Base-by-base conservation (phyloP, 257 asterid genomes). In the Solanum ossicruentum region DNA sequence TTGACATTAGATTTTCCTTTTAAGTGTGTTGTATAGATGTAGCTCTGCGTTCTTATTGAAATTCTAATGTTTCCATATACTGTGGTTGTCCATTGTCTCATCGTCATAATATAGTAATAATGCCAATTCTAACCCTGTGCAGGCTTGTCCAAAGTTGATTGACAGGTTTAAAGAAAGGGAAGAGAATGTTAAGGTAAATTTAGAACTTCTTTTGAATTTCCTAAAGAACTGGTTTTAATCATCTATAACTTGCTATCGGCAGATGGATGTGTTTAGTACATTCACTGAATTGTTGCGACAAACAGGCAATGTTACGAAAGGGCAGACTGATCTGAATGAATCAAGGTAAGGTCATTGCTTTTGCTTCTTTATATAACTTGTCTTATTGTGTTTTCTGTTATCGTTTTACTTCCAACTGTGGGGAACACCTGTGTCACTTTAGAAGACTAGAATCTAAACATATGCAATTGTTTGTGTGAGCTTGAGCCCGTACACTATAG, bases 111-210 rank as follows among this genome's bases (percentile, higher is more conserved):
- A 77, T 58, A 12, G 16, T 58, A 23, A 12, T 82, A 51, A 41
- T 60, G 16, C 73, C 12, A 43, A 61, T 54, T 57, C 28, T 32
- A 51, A 60, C 58, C 57, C 41, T 87, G 21, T 87, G 78, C 94
- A 97, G 99, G 99, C 99, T 85, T 97, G 99, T 83, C 99, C 99
- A 41, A 97, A 94, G 93, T 87, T 97, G 92, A 97, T 97, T 83
- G 99, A 97, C 84, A 92, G 99, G 86, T 97, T 97, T 88, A 97
- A 92, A 91, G 99, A 97, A 91, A 92, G 99, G 90, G 99, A 97
- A 88, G 99, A 97, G 87, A 97, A 97, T 77, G 99, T 95, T 83
- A 97, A 97, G 99, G 99, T 95, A 91, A 60, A 90, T 17, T 55
- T 84, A 70, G 83, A 41, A 39, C 13, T 71, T 51, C 7, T 26